Evolutionary conservation across 108 stramenopile genomes (phyloP).

Genomic region (Discostella stelligeroides): DNA sequence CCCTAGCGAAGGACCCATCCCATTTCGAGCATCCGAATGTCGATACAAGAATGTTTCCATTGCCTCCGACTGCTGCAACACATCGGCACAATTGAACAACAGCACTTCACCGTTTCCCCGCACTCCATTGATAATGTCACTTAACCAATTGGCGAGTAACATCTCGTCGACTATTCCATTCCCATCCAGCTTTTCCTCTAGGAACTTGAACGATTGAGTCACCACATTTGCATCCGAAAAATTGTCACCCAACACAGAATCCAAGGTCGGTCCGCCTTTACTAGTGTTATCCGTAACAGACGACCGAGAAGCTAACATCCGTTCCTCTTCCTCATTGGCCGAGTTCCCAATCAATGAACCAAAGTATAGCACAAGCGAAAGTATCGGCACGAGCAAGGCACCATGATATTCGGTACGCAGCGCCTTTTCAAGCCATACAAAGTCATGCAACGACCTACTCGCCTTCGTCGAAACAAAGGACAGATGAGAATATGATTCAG

Average conservation of each 20-base stretch:
- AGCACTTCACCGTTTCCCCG: conserved; percentile 79
- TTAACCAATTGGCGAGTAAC: conserved; percentile 69
- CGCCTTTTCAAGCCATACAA: conserved; percentile 79
- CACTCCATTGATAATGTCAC: conserved; percentile 77
- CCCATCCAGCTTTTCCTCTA: conserved; percentile 44
- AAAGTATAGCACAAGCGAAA: conserved; percentile 59
- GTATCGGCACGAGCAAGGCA: conserved; percentile 60
- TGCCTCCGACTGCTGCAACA: conserved; percentile 59
- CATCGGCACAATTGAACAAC: conserved; percentile 34
- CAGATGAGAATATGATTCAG: not conserved
- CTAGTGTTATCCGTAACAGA: not conserved
- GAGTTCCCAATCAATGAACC: conserved; percentile 2
- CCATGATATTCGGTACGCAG: conserved; percentile 76
- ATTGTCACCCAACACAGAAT: conserved; percentile 33
- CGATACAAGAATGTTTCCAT: conserved; percentile 86
- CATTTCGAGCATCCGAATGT: conserved; percentile 48
- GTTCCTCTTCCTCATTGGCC: not conserved
- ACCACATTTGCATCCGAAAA: conserved; percentile 13
- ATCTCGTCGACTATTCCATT: conserved; percentile 51
- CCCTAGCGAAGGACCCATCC: conserved; percentile 22
- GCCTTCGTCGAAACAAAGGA: conserved; percentile 57
- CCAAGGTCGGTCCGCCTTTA: conserved; percentile 10
- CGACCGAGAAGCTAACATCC: conserved; percentile 9
- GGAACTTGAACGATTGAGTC: conserved; percentile 29
- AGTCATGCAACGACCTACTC: conserved; percentile 68